phyloP scores from a whole-genome alignment of 2,329 filamentous ascomycete genomes.

The Cryphonectria carpinicola region DNA sequence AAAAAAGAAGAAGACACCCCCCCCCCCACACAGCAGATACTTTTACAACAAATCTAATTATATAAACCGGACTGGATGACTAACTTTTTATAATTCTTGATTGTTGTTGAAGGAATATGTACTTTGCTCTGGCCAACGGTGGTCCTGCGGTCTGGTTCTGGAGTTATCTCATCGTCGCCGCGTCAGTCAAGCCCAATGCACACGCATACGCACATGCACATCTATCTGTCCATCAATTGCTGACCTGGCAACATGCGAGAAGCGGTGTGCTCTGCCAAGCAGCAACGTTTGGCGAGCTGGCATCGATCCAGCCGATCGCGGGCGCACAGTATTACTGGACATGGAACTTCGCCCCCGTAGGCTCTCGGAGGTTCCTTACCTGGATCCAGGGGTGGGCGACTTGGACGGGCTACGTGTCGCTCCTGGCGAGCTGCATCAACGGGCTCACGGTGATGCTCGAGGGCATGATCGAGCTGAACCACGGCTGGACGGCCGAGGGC shows the following conservation, averaged over 20 bases:
- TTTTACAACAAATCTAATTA: neutral
- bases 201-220: too few species aligned
- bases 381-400: conserved; percentile 43
- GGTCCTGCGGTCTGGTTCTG: conserved; percentile 39
- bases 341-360: conserved; percentile 19
- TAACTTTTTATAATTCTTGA: neutral
- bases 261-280: conserved; percentile 38
- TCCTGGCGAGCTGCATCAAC: conserved; percentile 40
- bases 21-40: neutral
- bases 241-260: neutral
- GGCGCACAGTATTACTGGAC: conserved; percentile 50
- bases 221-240: neutral
- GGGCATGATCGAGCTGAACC: conserved; percentile 23
- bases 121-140: conserved; percentile 38
- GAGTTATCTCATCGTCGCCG: conserved; percentile 37
- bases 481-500: conserved; percentile 16
- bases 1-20: neutral
- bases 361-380: conserved; percentile 15
- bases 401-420: conserved; percentile 45
- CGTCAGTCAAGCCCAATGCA: neutral
- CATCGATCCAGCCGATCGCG: conserved; percentile 45
- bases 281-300: conserved; percentile 44
- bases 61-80: neutral
- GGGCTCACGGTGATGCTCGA: conserved; percentile 27
- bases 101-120: conserved; percentile 24